Conservation (phyloP, 306 rosid genomes). For the Alnus glutinosa region DNA sequence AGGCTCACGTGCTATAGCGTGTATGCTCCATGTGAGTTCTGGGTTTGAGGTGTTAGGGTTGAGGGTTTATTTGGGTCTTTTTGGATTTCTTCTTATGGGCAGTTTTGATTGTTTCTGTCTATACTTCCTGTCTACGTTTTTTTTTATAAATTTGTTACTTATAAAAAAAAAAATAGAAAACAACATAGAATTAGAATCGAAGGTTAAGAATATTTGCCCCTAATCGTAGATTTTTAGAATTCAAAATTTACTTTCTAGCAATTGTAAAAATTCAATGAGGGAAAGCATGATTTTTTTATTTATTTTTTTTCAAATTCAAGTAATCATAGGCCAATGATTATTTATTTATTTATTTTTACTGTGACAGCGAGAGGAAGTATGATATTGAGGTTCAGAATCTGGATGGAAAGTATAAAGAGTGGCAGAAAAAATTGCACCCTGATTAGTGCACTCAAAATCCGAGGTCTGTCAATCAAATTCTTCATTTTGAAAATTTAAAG, state of each 20-base stretch:
- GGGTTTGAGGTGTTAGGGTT: too few relatives aligned
- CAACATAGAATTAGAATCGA: too few relatives aligned
- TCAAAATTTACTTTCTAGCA: not conserved
- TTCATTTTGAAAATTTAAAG: not conserved
- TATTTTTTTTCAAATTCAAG: not conserved
- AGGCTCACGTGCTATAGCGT: too few relatives aligned
- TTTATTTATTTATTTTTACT: not conserved
- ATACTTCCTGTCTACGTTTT: too few relatives aligned
- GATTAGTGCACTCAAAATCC: conserved; percentile 96
- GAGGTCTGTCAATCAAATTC: conserved; percentile 50
- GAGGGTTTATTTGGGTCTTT: too few relatives aligned
- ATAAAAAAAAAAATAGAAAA: too few relatives aligned
- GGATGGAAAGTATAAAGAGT: conserved; percentile 78
- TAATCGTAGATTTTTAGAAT: not conserved
- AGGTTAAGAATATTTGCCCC: not conserved
- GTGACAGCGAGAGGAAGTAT: conserved; percentile 71
- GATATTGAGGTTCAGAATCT: conserved; percentile 58
- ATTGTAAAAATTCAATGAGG: not conserved
- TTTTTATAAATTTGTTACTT: too few relatives aligned
- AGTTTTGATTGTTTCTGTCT: too few relatives aligned
- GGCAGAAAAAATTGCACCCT: conserved; percentile 98
- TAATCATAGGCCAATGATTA: not conserved
- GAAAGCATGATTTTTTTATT: not conserved
- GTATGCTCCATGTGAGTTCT: too few relatives aligned
- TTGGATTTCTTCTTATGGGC: too few relatives aligned